phyloP scores from a whole-genome alignment of 768 basidiomycete genomes.

The Russula compacta region DNA sequence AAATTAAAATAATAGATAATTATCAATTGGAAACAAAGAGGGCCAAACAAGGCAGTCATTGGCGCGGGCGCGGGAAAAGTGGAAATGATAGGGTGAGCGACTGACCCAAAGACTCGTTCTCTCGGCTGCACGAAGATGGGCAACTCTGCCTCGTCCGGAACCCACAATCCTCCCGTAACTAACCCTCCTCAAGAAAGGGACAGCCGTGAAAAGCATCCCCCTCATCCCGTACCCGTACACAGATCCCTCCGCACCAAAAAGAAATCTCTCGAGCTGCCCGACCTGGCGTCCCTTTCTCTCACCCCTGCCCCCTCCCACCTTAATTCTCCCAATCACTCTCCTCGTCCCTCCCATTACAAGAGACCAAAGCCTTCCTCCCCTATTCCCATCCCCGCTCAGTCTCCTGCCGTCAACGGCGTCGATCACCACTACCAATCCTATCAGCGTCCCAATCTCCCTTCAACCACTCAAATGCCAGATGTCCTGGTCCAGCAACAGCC shows the following conservation, averaged over 20 bases:
- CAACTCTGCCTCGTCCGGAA: constrained; percentile 14
- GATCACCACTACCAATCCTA: constrained; percentile 17
- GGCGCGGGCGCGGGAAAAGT: neutral
- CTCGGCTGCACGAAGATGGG: constrained; percentile 14
- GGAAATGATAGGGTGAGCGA: neutral
- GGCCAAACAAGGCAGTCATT: neutral
- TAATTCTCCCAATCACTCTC: constrained; percentile 32
- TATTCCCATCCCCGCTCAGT: constrained; percentile 36
- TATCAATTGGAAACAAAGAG: neutral
- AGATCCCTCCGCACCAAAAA: constrained; percentile 58
- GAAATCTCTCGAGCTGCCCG: constrained; percentile 67
- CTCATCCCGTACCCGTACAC: constrained; percentile 40
- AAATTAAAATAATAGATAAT: neutral
- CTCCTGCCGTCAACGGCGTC: constrained; percentile 22
- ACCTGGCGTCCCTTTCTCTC: constrained; percentile 48
- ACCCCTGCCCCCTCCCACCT: constrained; percentile 34
- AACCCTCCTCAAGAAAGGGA: constrained; percentile 14
- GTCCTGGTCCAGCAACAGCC: constrained; percentile 35
- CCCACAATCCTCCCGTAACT: constrained; percentile 11
- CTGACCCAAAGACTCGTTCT: neutral
- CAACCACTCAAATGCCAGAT: constrained; percentile 31
- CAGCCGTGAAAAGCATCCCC: constrained; percentile 18
- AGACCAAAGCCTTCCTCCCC: constrained; percentile 38
- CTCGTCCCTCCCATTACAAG: constrained; percentile 32
- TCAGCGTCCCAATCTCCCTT: constrained; percentile 16